phyloP scores from a whole-genome alignment of 345 rosid species.

The Euphorbia tirucalli region DNA sequence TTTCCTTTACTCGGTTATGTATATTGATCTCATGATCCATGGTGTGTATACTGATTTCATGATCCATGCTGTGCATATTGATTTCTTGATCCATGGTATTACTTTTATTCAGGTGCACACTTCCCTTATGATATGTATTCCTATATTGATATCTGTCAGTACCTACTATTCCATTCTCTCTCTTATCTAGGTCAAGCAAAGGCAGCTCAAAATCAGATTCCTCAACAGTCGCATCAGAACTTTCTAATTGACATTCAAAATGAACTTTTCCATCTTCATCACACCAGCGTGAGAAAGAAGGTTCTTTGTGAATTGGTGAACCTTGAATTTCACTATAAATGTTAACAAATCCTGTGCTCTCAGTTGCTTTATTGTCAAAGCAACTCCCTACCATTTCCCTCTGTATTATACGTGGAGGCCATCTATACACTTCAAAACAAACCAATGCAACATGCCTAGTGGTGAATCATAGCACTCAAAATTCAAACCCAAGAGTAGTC shows the following conservation, averaged over 20 bases:
- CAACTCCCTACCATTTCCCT: slow-evolving; percentile 39
- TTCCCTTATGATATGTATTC: not conserved
- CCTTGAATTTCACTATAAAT: slow-evolving; percentile 25
- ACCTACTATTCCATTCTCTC: slow-evolving; percentile 29
- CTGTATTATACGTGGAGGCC: slow-evolving; percentile 18
- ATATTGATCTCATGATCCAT: slow-evolving; percentile 5
- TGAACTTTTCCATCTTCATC: slow-evolving; percentile 26
- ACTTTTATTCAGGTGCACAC: slow-evolving; percentile 7
- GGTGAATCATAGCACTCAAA: not conserved
- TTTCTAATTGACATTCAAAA: slow-evolving; percentile 15
- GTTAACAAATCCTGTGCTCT: slow-evolving; percentile 10
- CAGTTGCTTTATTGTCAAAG: slow-evolving; percentile 21
- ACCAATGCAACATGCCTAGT: not conserved
- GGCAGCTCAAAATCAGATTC: slow-evolving; percentile 12
- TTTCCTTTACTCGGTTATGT: slow-evolving; percentile 16
- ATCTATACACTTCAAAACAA: slow-evolving; percentile 9
- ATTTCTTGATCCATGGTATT: slow-evolving; percentile 16
- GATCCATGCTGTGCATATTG: not conserved
- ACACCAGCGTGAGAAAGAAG: slow-evolving; percentile 46
- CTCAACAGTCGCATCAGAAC: not conserved
- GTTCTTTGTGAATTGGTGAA: slow-evolving; percentile 32
- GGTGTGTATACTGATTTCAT: slow-evolving; percentile 8
- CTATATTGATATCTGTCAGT: slow-evolving; percentile 9
- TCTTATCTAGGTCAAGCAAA: slow-evolving; percentile 19
- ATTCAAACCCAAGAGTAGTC: not conserved